Evolutionary conservation across 2,329 filamentous ascomycete genomes (phyloP).

Genomic region (Cordyceps farinosa): DNA sequence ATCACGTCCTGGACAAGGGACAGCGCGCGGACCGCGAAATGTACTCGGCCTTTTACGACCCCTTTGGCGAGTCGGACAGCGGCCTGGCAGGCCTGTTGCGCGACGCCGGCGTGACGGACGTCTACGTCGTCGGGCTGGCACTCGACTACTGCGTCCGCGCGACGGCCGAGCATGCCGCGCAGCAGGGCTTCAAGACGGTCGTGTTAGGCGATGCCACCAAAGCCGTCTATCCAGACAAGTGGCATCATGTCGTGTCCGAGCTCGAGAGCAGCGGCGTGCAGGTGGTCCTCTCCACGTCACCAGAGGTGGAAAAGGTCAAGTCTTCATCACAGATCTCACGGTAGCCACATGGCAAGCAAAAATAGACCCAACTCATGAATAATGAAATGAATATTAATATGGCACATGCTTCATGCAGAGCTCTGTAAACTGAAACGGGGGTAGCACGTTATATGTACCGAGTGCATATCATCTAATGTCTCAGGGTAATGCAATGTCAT

Average conservation of each 20-base stretch:
- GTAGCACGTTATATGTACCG: background rate
- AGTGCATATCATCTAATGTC: background rate
- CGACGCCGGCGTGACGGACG: constrained; percentile 62
- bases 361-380: background rate
- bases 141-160: constrained; percentile 84
- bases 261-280: constrained; percentile 58
- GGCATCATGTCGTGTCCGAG: constrained; percentile 52
- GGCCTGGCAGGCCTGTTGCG: constrained; percentile 59
- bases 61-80: constrained; percentile 64
- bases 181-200: constrained; percentile 72
- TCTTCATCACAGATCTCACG: background rate
- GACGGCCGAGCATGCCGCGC: constrained; percentile 74
- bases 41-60: constrained; percentile 88
- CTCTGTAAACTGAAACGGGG: constrained; percentile 4
- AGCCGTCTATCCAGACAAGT: constrained; percentile 61
- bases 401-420: background rate
- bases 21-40: constrained; percentile 73
- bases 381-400: constrained; percentile 5
- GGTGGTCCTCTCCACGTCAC: constrained; percentile 55
- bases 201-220: constrained; percentile 76
- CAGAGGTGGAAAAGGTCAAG: constrained; percentile 51
- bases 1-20: constrained; percentile 74
- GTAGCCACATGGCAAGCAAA: background rate
- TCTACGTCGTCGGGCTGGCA: constrained; percentile 83
- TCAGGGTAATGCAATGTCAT: background rate